Evolutionary conservation across 768 basidiomycete species (phyloP).

Genomic region (Crucibulum laeve): DNA sequence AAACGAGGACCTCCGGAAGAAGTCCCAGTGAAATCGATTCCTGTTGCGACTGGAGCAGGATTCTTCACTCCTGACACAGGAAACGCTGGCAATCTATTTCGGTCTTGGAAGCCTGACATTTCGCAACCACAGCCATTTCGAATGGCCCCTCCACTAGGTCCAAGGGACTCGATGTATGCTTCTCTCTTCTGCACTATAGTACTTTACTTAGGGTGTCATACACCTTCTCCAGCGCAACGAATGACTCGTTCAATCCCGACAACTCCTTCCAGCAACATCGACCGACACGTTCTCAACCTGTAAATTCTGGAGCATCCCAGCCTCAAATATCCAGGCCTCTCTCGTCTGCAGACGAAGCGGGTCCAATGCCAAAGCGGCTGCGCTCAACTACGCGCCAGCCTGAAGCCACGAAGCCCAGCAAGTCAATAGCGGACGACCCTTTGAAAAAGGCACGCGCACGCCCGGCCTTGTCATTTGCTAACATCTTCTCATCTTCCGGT

Average conservation of each 20-base stretch:
- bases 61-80: constrained; percentile 75
- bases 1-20: constrained; percentile 55
- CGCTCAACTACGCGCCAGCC: constrained; percentile 59
- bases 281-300: constrained; percentile 37
- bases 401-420: constrained; percentile 50
- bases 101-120: constrained; percentile 49
- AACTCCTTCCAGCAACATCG: constrained; percentile 54
- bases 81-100: constrained; percentile 51
- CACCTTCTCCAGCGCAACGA: constrained; percentile 39
- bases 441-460: constrained; percentile 90
- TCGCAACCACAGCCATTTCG: constrained; percentile 53
- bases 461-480: constrained; percentile 84
- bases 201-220: constrained; percentile 12
- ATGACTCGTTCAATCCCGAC: constrained; percentile 55
- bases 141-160: constrained; percentile 43
- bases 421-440: constrained; percentile 63
- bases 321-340: constrained; percentile 59
- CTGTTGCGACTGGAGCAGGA: constrained; percentile 59
- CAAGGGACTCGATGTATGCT: constrained; percentile 63
- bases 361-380: constrained; percentile 72
- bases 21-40: constrained; percentile 36
- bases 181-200: constrained; percentile 2
- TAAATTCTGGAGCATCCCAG: constrained; percentile 36
- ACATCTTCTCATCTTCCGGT: constrained; percentile 83
- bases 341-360: constrained; percentile 79